Conservation (phyloP, 768 basidiomycete genomes). For the Tricholoma bakamatsutake region DNA sequence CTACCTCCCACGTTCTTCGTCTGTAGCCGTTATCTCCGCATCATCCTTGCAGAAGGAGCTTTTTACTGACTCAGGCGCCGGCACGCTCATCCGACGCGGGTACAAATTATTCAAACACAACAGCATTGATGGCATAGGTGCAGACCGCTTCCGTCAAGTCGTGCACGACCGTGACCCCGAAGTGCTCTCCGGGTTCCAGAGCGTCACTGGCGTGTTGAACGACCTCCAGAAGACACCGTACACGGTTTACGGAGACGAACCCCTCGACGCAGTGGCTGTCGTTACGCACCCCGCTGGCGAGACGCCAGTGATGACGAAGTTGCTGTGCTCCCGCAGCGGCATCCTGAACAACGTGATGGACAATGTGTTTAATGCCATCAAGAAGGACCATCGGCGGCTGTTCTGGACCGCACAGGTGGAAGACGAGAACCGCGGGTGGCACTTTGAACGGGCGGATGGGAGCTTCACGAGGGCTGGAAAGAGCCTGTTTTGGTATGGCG, state of each 20-base stretch:
- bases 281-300: conserved; percentile 90
- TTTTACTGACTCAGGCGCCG: conserved; percentile 97
- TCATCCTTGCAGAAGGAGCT: conserved; percentile 93
- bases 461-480: conserved; percentile 93
- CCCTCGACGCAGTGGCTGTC: conserved; percentile 90
- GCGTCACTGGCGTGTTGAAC: conserved; percentile 83
- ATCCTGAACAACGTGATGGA: conserved; percentile 93
- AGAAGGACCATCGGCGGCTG: conserved; percentile 86
- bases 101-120: conserved; percentile 95
- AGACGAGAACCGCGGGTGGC: conserved; percentile 97
- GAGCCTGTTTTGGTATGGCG: conserved; percentile 97
- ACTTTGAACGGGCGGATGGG: conserved; percentile 97
- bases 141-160: conserved; percentile 91
- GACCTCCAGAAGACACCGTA: conserved; percentile 78
- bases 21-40: conserved; percentile 95
- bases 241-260: conserved; percentile 98
- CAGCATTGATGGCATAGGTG: conserved; percentile 76
- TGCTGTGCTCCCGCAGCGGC: conserved; percentile 82
- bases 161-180: conserved; percentile 95
- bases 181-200: conserved; percentile 73
- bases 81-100: conserved; percentile 95
- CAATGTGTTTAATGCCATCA: conserved; percentile 96
- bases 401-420: conserved; percentile 99
- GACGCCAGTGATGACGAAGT: conserved; percentile 86
- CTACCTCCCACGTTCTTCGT: conserved; percentile 95